These are phyloP conservation scores for Candida sphagnicola DNA, from an alignment of 805 yeast genomes.

Conservation along the genomic window DNA sequence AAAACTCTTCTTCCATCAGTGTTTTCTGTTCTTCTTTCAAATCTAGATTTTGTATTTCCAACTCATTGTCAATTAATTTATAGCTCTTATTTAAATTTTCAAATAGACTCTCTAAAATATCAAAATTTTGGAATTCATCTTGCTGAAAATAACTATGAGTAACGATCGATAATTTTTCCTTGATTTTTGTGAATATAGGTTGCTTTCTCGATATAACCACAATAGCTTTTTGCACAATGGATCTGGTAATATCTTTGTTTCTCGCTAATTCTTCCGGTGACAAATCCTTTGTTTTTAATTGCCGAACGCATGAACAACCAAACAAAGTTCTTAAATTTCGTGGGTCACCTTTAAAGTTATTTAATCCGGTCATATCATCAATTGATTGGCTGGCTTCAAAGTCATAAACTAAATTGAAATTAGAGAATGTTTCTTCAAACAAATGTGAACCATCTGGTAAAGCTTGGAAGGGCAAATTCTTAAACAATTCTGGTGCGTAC, in stretches of 20 bases:
- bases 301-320: slow-evolving; percentile 92
- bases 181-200: slow-evolving; percentile 85
- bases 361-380: slow-evolving; percentile 36
- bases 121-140: slow-evolving; percentile 66
- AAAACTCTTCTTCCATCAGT: slow-evolving; percentile 33
- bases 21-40: slow-evolving; percentile 4
- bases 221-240: slow-evolving; percentile 86
- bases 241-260: slow-evolving; percentile 68
- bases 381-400: slow-evolving; percentile 44
- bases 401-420: slow-evolving; percentile 79
- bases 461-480: slow-evolving; percentile 88
- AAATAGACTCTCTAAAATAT: slow-evolving; percentile 64
- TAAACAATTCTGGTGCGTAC: slow-evolving; percentile 54
- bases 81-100: slow-evolving; percentile 51
- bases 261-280: slow-evolving; percentile 38
- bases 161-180: slow-evolving; percentile 85
- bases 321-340: slow-evolving; percentile 63
- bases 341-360: slow-evolving; percentile 33
- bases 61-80: slow-evolving; percentile 14
- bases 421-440: slow-evolving; percentile 89
- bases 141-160: slow-evolving; percentile 85
- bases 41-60: slow-evolving; percentile 1
- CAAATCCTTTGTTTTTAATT: slow-evolving; percentile 62
- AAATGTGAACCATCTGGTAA: slow-evolving; percentile 95
- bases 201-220: slow-evolving; percentile 75